Evolutionary conservation across 2,329 filamentous ascomycete species (phyloP), one percentile per base, ranked within the genome.

Genomic region (Coccinonectria pachysandricola): DNA sequence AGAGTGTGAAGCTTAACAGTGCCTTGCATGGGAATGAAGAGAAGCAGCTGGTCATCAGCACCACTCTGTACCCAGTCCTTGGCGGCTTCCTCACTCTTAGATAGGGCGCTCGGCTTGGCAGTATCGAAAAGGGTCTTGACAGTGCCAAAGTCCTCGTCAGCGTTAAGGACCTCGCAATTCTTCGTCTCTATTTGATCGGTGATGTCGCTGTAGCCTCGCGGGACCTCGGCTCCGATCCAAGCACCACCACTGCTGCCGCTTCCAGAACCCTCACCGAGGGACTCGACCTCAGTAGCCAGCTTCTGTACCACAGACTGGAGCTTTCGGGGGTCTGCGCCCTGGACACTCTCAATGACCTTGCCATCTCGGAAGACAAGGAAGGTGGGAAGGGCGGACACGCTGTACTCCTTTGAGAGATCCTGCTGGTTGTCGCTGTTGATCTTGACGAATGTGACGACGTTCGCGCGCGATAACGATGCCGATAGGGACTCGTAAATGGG

Each of bases 51-150:
- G 60, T 96, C 87, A 50, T 98, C 91, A 18, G 88, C 92, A 50
- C 95, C 88, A 54, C 85, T 95, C 64, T 95, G 84, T 12, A 96
- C 77, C 79, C 83, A 96, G 57, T 98, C 88, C 49, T 72, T 74
- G 28, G 35, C 21, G 12, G 40, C 53, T 17, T 37, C 33, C 48
- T 75, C 75, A 29, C 60, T 68, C 45, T 75, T 73, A 24, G 56
- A 53, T 29, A 87, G 54, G 1, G 66, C 65, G 28, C 66, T 73
- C 5, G 87, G 87, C 54, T 79, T 75, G 31, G 64, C 59, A 4
- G 45, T 40, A n/a, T 78, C 75, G 50, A 96, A 86, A 11, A 96
- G 63, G 7, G 73, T 72, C 40, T 76, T 70, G 30, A 86, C 81
- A 19, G 67, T 65, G 7, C 82, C 86, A 37, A 77, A 74, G 21